A percentile compares a stretch with the other conserved stretches of the same genome.
Evolutionary conservation across 1,139 yeast genomes (phyloP).

Genomic region (Barnettozyma hawaiiensis): DNA sequence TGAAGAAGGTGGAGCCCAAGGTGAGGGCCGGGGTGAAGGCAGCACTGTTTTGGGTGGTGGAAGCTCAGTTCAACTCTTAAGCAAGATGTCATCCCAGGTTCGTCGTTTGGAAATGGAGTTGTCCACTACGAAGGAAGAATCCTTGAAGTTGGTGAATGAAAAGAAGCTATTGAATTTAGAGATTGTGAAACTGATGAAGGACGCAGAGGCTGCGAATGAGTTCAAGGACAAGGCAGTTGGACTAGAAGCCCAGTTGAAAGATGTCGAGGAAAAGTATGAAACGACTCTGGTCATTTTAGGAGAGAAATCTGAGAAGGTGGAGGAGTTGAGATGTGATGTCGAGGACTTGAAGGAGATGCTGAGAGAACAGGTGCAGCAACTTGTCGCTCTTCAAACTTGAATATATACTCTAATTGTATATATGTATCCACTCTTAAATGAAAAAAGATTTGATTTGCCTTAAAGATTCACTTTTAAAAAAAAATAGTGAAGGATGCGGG

Average conservation of each 20-base stretch:
- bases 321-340: conserved; percentile 84
- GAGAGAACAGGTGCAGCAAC: conserved; percentile 77
- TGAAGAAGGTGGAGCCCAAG: conserved; percentile 22
- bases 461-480: conserved; percentile 11
- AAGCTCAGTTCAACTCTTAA: conserved; percentile 55
- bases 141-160: conserved; percentile 45
- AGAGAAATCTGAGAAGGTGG: conserved; percentile 81
- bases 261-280: conserved; percentile 29
- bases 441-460: not conserved
- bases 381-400: conserved; percentile 34
- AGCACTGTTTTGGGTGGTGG: conserved; percentile 28
- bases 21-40: conserved; percentile 5
- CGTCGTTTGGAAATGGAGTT: conserved; percentile 78
- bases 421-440: not conserved
- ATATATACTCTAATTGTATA: not conserved
- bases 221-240: conserved; percentile 34
- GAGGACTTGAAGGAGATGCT: conserved; percentile 80
- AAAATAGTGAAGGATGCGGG: conserved; percentile 62
- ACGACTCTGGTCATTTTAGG: conserved; percentile 74
- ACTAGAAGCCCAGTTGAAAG: conserved; percentile 35
- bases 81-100: conserved; percentile 68
- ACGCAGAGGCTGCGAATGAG: conserved; percentile 41
- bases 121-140: conserved; percentile 58
- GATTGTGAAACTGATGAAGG: conserved; percentile 52
- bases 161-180: conserved; percentile 67